Percentiles rank a stretch among this genome's conserved stretches.
phyloP scores from a whole-genome alignment of 2,329 filamentous ascomycete species.

The Colletotrichum godetiae region DNA sequence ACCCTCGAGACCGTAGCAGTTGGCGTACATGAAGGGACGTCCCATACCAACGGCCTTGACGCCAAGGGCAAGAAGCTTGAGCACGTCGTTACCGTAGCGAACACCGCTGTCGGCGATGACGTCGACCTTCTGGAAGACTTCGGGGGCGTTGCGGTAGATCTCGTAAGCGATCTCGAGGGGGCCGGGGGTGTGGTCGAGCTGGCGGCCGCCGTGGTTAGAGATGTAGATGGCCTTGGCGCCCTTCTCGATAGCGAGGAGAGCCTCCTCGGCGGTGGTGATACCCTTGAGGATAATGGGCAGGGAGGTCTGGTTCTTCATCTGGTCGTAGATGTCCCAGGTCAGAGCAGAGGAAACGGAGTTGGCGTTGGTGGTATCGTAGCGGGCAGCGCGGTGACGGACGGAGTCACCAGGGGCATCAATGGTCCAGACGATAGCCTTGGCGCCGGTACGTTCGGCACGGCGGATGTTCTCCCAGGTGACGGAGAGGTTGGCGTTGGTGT shows the following conservation, averaged over 20 bases:
- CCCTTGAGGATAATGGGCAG: slow-evolving; percentile 53
- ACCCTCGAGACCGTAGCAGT: slow-evolving; percentile 59
- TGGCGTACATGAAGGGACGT: slow-evolving; percentile 61
- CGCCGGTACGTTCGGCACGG: slow-evolving; percentile 46
- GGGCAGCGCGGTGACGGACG: slow-evolving; percentile 38
- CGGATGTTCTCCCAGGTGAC: slow-evolving; percentile 47
- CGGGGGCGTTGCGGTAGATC: slow-evolving; percentile 48
- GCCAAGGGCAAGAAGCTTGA: slow-evolving; percentile 53
- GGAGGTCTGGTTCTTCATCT: slow-evolving; percentile 45
- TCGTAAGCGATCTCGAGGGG: slow-evolving; percentile 47
- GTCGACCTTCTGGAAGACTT: slow-evolving; percentile 48
- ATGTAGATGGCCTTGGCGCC: slow-evolving; percentile 51
- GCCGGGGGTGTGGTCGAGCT: slow-evolving; percentile 51
- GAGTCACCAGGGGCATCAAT: slow-evolving; percentile 44
- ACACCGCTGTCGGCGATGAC: slow-evolving; percentile 53
- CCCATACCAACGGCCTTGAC: slow-evolving; percentile 56
- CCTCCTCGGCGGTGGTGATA: slow-evolving; percentile 51
- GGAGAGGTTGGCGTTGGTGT: slow-evolving; percentile 43
- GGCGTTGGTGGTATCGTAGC: slow-evolving; percentile 37
- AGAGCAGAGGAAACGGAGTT: slow-evolving; percentile 36
- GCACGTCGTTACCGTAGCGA: slow-evolving; percentile 50
- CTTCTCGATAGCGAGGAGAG: slow-evolving; percentile 45
- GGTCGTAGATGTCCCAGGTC: slow-evolving; percentile 41
- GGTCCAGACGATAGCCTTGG: slow-evolving; percentile 52
- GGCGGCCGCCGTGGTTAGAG: slow-evolving; percentile 55